A percentile compares a stretch with the other conserved stretches of the same genome.
These are phyloP conservation scores for Trichothecium sympodiale DNA, from an alignment of 2,329 filamentous ascomycete genomes.

Conservation along the genomic window DNA sequence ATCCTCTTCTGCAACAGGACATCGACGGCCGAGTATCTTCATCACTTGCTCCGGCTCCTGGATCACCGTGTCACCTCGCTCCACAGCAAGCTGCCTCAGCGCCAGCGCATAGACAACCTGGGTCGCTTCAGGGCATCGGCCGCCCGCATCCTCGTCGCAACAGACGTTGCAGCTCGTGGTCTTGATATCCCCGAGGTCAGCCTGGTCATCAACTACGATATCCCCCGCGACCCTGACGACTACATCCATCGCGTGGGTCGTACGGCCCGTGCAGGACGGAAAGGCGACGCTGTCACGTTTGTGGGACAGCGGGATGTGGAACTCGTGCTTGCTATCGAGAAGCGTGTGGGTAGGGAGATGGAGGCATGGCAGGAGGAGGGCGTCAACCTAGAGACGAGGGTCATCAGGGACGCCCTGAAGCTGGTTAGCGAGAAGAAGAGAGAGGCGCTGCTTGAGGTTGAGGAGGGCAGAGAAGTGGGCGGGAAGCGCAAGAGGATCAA, in stretches of 20 bases:
- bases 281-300: constrained; percentile 74
- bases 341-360: constrained; percentile 70
- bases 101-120: constrained; percentile 76
- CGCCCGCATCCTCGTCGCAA: constrained; percentile 83
- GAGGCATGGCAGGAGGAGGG: constrained; percentile 78
- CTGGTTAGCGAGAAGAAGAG: constrained; percentile 91
- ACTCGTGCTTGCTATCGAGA: constrained; percentile 82
- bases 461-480: constrained; percentile 81
- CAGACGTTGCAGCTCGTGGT: constrained; percentile 87
- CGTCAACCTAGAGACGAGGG: constrained; percentile 85
- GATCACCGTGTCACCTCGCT: constrained; percentile 84
- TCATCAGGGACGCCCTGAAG: constrained; percentile 77
- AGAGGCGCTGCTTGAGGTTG: constrained; percentile 81
- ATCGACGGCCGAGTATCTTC: constrained; percentile 75
- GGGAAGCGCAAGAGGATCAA: constrained; percentile 64
- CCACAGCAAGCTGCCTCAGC: constrained; percentile 78
- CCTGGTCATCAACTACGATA: constrained; percentile 88
- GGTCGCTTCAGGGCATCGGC: constrained; percentile 84
- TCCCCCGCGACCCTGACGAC: constrained; percentile 91
- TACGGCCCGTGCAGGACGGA: constrained; percentile 82
- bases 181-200: constrained; percentile 89
- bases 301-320: constrained; percentile 90
- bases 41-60: constrained; percentile 76
- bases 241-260: constrained; percentile 95
- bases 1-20: constrained; percentile 96